phyloP scores from a whole-genome alignment of 2,329 filamentous ascomycete genomes.

The Cadophora gregata region DNA sequence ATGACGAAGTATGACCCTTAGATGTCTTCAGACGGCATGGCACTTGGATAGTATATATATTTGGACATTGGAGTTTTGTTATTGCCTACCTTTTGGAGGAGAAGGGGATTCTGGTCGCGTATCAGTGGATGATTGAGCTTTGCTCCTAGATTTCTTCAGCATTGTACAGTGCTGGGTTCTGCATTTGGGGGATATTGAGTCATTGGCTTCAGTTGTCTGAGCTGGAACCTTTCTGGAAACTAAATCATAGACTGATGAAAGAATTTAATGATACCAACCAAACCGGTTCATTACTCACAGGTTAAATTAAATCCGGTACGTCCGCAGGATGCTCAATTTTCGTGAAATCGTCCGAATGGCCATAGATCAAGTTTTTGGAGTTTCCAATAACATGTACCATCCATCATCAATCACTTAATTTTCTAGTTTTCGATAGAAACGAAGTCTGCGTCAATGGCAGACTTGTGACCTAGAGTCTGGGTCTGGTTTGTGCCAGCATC shows the following conservation, averaged over 20 bases:
- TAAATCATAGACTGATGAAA: background rate
- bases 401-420: too few species aligned
- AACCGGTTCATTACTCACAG: too few species aligned
- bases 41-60: background rate
- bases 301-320: too few species aligned
- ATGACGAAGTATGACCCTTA: slow-evolving; percentile 40
- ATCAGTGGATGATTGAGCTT: background rate
- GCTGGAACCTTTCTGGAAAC: background rate
- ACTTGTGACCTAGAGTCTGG: too few species aligned
- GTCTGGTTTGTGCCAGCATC: too few species aligned
- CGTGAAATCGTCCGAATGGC: too few species aligned
- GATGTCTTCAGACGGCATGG: too few species aligned
- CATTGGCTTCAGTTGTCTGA: background rate
- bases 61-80: background rate
- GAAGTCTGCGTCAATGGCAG: too few species aligned
- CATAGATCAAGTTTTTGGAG: too few species aligned
- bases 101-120: background rate
- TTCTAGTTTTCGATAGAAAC: too few species aligned
- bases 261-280: background rate
- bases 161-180: background rate
- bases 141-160: background rate
- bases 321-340: too few species aligned
- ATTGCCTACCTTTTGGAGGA: background rate
- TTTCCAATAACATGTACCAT: too few species aligned
- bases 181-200: background rate